These are phyloP conservation scores for Exserohilum turcica DNA, from an alignment of 2,329 filamentous ascomycete genomes.

Conservation along the genomic window DNA sequence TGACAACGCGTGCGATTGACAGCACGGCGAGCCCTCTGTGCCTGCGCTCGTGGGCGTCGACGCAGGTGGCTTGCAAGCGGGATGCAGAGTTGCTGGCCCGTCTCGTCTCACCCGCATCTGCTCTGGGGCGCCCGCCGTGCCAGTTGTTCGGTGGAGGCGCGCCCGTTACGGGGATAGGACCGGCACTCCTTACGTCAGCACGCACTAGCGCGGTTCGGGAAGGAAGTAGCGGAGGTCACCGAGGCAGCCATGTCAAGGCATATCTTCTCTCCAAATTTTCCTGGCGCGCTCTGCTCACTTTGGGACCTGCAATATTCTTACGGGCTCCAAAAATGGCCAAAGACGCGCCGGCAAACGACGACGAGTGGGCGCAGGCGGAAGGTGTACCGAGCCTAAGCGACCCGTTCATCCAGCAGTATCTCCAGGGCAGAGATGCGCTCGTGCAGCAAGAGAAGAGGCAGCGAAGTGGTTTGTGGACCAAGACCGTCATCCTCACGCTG, in stretches of 20 bases:
- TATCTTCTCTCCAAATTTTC: not conserved
- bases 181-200: constrained; percentile 26
- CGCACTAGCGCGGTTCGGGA: constrained; percentile 23
- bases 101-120: not conserved
- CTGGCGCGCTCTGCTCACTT: not conserved
- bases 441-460: constrained; percentile 81
- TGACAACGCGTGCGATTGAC: constrained; percentile 17
- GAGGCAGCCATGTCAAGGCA: constrained; percentile 12
- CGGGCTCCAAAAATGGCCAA: constrained; percentile 27
- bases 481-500: not conserved
- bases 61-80: not conserved
- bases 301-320: not conserved
- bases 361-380: constrained; percentile 49
- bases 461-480: constrained; percentile 68
- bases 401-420: constrained; percentile 81
- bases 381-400: constrained; percentile 59
- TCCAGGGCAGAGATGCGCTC: constrained; percentile 74
- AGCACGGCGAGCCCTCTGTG: not conserved
- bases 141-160: not conserved
- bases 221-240: constrained; percentile 28
- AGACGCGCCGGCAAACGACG: constrained; percentile 33
- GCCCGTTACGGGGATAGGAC: constrained; percentile 7
- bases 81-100: not conserved
- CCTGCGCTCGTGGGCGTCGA: not conserved
- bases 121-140: not conserved